Base-by-base conservation (phyloP, 2,329 filamentous ascomycete species). In the Alternaria ventricosa region DNA sequence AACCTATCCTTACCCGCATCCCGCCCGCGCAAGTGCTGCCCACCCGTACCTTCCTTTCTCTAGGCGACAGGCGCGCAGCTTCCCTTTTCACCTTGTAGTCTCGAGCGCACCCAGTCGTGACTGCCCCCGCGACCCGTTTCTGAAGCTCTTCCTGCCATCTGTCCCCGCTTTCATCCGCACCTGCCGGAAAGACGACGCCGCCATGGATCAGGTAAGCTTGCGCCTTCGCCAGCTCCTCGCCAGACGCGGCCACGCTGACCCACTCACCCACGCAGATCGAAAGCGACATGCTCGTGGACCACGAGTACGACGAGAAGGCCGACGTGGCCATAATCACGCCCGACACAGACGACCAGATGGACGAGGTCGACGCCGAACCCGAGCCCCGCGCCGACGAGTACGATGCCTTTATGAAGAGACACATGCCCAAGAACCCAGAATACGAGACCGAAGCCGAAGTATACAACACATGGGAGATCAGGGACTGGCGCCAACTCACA, bases 401-500 rank as follows among this genome's bases (percentile, higher is more conserved):
- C 82, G 92, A 96, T 70, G 91, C 92, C 54, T 97, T 98, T 88
- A 92, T 91, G 83, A 90, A 92, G 73, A 84, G 90, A 69, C 89
- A 94, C 70, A 87, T 98, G 63, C 89, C 89, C 11, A 89, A 90
- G 58, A 84, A 94, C 51, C 89, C 93, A 70, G 93, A 97, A 70
- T 89, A 94, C 67, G 92, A 93, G 75, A 90, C 91, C 33, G 86
- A 95, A 67, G 90, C 90, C 57, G 93, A 97, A 78, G 86, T 86
- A 44, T 83, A 90, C 71, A 80, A 92, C 80, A 97, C 93, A 74
- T 99, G 96, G 96, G 89, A 92, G 28, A 93, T 99, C 65, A 87
- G 92, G 72, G 87, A 91, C 66, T 99, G 95, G 94, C 87, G 91
- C 68, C 86, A 83, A 41, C 82, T 96, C 71, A 84, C 86, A 15